A percentile compares a stretch with the other conserved stretches of the same genome.
These are phyloP conservation scores for Sesbania bispinosa DNA, from an alignment of 306 rosid species.

Conservation along the genomic window DNA sequence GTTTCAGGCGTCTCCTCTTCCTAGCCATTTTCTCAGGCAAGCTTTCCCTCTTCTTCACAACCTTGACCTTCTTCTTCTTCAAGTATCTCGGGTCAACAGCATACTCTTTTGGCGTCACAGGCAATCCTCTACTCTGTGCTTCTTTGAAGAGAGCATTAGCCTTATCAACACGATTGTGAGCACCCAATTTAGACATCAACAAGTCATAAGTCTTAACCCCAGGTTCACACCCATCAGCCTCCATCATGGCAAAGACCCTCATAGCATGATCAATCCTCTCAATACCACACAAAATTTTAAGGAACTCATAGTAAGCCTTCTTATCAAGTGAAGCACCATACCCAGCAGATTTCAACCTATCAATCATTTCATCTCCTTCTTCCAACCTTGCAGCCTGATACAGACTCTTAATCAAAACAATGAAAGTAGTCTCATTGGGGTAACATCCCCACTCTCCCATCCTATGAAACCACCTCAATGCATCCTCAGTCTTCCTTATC, in stretches of 20 bases:
- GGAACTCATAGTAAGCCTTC: conserved; percentile 56
- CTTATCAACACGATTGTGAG: conserved; percentile 54
- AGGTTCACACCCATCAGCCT: conserved; percentile 64
- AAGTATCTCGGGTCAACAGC: conserved; percentile 48
- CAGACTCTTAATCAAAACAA: conserved; percentile 57
- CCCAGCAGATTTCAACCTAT: conserved; percentile 70
- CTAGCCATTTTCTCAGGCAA: conserved; percentile 87
- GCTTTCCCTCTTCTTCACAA: conserved; percentile 68
- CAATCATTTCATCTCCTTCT: conserved; percentile 91
- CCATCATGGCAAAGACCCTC: conserved; percentile 68
- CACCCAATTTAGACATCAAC: conserved; percentile 62
- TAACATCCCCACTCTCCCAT: conserved; percentile 71
- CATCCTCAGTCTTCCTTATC: conserved; percentile 69
- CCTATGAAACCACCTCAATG: conserved; percentile 42
- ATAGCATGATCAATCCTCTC: conserved; percentile 79
- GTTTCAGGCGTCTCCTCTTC: conserved; percentile 79
- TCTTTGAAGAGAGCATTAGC: conserved; percentile 65
- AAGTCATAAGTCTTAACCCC: conserved; percentile 67
- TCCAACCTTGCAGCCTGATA: conserved; percentile 78
- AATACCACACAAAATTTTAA: conserved; percentile 79
- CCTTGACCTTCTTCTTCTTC: conserved; percentile 52
- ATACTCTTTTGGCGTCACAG: conserved; percentile 48
- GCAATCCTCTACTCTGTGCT: conserved; percentile 39
- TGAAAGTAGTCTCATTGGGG: conserved; percentile 50
- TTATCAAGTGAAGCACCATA: conserved; percentile 47